These are phyloP conservation scores for Clohesyomyces aquaticus DNA, from an alignment of 495 filamentous ascomycete species.

Conservation along the genomic window DNA sequence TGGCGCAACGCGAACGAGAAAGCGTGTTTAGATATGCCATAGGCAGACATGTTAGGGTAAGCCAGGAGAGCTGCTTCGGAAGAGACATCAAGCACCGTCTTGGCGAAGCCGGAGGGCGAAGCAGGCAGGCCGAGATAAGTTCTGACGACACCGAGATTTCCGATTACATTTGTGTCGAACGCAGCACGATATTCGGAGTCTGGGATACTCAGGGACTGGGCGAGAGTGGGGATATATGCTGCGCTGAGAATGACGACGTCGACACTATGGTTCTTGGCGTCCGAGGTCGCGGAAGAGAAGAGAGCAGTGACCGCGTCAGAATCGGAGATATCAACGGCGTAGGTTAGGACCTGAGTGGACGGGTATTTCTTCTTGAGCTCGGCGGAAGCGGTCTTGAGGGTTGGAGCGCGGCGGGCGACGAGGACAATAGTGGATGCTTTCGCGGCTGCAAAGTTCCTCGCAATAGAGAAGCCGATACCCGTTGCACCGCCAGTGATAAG, in stretches of 20 bases:
- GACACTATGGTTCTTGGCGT: not conserved
- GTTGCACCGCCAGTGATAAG: constrained; percentile 26
- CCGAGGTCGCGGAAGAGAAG: not conserved
- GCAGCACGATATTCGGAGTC: not conserved
- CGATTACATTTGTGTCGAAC: constrained; percentile 18
- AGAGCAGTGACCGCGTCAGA: not conserved
- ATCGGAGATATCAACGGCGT: constrained; percentile 1
- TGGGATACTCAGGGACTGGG: not conserved
- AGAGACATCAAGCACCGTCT: constrained; percentile 14
- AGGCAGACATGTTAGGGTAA: not conserved
- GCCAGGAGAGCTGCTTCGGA: constrained; percentile 35
- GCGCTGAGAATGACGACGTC: constrained; percentile 15
- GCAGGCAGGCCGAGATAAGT: constrained; percentile 3
- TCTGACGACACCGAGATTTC: constrained; percentile 14
- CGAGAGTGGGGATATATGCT: not conserved
- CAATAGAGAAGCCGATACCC: constrained; percentile 20
- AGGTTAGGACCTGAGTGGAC: constrained; percentile 5
- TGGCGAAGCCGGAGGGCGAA: not conserved
- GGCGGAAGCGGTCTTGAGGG: not conserved
- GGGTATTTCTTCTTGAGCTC: constrained; percentile 7
- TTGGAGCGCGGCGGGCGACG: constrained; percentile 9
- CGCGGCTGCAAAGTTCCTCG: constrained; percentile 12
- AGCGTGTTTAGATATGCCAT: constrained; percentile 1
- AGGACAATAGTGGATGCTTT: constrained; percentile 14
- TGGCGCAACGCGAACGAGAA: constrained; percentile 5